phyloP scores from a whole-genome alignment of 106 monocot genomes.

The Dioscorea dumetorum region DNA sequence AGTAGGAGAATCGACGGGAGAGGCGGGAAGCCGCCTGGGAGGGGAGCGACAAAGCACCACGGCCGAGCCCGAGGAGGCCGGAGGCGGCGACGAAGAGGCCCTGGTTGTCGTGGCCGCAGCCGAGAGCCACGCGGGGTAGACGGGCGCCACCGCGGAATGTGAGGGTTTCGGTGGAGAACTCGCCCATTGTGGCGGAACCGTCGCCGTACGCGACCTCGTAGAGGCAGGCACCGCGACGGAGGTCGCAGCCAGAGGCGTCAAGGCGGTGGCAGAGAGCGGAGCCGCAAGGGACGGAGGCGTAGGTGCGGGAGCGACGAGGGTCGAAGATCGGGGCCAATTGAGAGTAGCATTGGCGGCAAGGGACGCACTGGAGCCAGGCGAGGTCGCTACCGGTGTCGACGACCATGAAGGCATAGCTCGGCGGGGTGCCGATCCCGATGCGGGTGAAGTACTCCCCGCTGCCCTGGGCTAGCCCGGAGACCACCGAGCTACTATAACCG shows the following conservation, averaged over 20 bases:
- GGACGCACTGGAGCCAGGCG: slow-evolving; percentile 41
- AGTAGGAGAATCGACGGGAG: slow-evolving; percentile 61
- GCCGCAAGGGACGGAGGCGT: slow-evolving; percentile 16
- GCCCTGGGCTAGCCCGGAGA: slow-evolving; percentile 38
- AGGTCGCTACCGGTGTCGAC: slow-evolving; percentile 26
- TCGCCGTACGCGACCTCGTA: slow-evolving; percentile 78
- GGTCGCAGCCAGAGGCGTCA: no score
- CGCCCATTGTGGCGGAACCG: slow-evolving; percentile 56
- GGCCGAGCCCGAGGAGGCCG: slow-evolving; percentile 69
- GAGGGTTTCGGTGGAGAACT: slow-evolving; percentile 61
- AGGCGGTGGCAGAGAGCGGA: slow-evolving; percentile 13
- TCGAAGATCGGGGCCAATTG: slow-evolving; percentile 20
- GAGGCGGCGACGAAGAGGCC: slow-evolving; percentile 72
- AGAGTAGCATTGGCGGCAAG: slow-evolving; percentile 32
- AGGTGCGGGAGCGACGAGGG: no score
- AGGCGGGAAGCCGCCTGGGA: slow-evolving; percentile 50
- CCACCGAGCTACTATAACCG: slow-evolving; percentile 16
- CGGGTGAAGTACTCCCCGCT: slow-evolving; percentile 51
- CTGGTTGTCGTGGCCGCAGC: slow-evolving; percentile 80
- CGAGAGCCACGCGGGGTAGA: slow-evolving; percentile 40
- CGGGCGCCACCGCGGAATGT: slow-evolving; percentile 38
- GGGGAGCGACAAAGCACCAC: slow-evolving; percentile 61
- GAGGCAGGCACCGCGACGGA: slow-evolving; percentile 19
- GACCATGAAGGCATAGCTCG: slow-evolving; percentile 16
- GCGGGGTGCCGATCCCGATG: slow-evolving; percentile 38